A percentile compares a stretch with the other conserved stretches of the same genome.
phyloP scores from a whole-genome alignment of 345 rosid genomes.

The Gossypium anomalum region DNA sequence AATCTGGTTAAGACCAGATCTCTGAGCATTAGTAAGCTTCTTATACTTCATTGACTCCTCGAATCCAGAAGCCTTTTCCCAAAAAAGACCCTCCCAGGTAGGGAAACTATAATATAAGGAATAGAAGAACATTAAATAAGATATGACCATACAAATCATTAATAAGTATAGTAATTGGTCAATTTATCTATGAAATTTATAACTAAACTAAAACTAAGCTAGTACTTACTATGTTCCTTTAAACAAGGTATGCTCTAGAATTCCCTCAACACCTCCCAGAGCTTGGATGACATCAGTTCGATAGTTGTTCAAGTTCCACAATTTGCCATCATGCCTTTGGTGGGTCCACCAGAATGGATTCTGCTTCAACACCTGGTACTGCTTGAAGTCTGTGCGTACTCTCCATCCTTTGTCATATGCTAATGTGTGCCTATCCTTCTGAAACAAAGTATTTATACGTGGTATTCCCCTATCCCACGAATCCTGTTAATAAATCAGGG shows the following conservation, averaged over 20 bases:
- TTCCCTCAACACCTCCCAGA: constrained; percentile 99
- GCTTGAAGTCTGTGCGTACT: constrained; percentile 99
- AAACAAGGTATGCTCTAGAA: constrained; percentile 93
- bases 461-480: constrained; percentile 99
- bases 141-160: background rate
- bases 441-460: constrained; percentile 94
- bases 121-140: background rate
- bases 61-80: constrained; percentile 99
- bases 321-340: constrained; percentile 98
- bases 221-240: constrained; percentile 94
- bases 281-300: constrained; percentile 99
- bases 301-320: constrained; percentile 99
- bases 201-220: background rate
- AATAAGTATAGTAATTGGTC: background rate
- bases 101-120: constrained; percentile 65
- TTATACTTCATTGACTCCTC: constrained; percentile 99
- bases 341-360: constrained; percentile 99
- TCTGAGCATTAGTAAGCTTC: constrained; percentile 97
- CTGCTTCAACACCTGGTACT: constrained; percentile 96
- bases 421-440: constrained; percentile 90
- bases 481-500: constrained; percentile 47
- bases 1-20: constrained; percentile 99
- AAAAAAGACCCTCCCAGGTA: constrained; percentile 99
- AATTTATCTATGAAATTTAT: background rate
- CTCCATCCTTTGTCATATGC: constrained; percentile 99